These are phyloP conservation scores for Boletus bicolor DNA, from an alignment of 768 basidiomycete genomes.

Conservation along the genomic window DNA sequence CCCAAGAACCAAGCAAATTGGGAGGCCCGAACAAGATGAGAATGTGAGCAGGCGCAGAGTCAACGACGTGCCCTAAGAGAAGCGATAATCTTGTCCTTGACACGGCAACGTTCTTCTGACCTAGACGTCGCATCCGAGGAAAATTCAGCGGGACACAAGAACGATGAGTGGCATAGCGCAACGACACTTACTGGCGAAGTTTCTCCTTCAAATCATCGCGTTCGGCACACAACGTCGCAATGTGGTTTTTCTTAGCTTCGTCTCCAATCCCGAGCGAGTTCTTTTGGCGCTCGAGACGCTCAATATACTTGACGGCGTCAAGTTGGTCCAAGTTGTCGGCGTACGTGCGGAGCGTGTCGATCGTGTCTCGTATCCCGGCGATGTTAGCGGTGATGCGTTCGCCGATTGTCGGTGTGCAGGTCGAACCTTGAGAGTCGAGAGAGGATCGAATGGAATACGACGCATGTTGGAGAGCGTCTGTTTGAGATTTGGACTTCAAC, in stretches of 20 bases:
- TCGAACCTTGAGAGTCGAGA: not conserved
- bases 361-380: not conserved
- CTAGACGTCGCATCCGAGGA: not conserved
- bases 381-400: slow-evolving; percentile 23
- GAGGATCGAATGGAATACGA: not conserved
- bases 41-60: not conserved
- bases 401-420: slow-evolving; percentile 10
- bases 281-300: slow-evolving; percentile 38
- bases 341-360: not conserved
- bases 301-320: slow-evolving; percentile 29
- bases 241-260: slow-evolving; percentile 28
- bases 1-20: not conserved
- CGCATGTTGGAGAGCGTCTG: not conserved
- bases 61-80: not conserved
- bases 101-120: slow-evolving; percentile 1
- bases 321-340: slow-evolving; percentile 14
- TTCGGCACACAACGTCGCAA: slow-evolving; percentile 12
- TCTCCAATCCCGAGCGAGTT: slow-evolving; percentile 36
- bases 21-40: not conserved
- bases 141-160: too few relatives aligned
- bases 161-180: too few relatives aligned
- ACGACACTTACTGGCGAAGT: not conserved
- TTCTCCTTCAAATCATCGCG: not conserved
- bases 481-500: not conserved
- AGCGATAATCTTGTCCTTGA: slow-evolving; percentile 4